Base-by-base conservation (phyloP, 768 basidiomycete genomes). In the Amanita polypyramis region DNA sequence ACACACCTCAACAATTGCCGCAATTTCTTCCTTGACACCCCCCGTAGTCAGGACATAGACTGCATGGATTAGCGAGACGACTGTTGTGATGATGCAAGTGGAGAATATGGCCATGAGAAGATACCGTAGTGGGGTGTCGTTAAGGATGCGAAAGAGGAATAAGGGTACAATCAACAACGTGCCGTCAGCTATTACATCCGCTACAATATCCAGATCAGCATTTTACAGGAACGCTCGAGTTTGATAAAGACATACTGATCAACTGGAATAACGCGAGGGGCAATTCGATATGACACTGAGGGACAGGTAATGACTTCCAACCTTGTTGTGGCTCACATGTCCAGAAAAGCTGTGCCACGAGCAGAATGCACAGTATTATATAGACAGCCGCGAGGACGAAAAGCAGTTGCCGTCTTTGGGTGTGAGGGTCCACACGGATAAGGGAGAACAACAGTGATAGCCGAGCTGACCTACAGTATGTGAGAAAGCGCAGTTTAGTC, bases 401-500 rank as follows among this genome's bases (percentile, higher is more conserved):
- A 1, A 69, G 58, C 12, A 53, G 51, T 23, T 46, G 52, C 9
- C 61, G 59, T 41, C 64, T 57, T 3, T 36, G 34, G 5, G 30
- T 50, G 42, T 66, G 65, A 1, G 72, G 70, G 45, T 73, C 71
- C 54, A 77, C 66, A 32, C 77, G 73, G 45, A 77, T 70, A 51
- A 79, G 66, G 5, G 75, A 76, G 60, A 74, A 74, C 5, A 79
- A 59, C 37, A 77, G 76, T 20, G 74, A 70, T n/a, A 75, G 60
- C 15, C 76, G 69, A 2, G 76, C 62, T 32, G 61, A 65, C 71
- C 73, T 73, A n/a, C n/a, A n/a, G n/a, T n/a, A n/a, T n/a, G n/a
- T n/a, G n/a, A 43, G 9, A 17, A 8, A 27, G 39, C 14, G 10
- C 15, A 19, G 23, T 41, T 36, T 8, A 19, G n/a, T n/a, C 15